Evolutionary conservation across 306 rosid genomes (phyloP).

Genomic region (Nissolia schottii): DNA sequence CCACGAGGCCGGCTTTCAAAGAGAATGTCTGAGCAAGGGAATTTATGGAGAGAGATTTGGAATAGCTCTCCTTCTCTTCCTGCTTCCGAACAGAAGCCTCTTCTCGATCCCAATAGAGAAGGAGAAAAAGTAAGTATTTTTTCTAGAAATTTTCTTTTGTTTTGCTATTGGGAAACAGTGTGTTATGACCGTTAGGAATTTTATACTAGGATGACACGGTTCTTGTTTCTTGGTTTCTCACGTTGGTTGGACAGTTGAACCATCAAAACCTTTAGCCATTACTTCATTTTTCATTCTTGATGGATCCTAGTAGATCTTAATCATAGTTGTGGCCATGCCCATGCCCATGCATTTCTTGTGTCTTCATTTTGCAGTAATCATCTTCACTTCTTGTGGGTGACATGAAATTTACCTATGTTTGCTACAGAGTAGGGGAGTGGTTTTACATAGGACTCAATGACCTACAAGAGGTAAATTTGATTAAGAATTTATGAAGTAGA

Average conservation of each 20-base stretch:
- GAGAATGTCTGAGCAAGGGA: slow-evolving; percentile 97
- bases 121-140: slow-evolving; percentile 77
- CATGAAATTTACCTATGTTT: not conserved
- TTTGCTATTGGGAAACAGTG: not conserved
- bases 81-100: slow-evolving; percentile 87
- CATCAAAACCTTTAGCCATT: not conserved
- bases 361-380: not conserved
- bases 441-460: not conserved
- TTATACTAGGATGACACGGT: not conserved
- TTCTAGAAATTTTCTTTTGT: not conserved
- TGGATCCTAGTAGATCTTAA: not conserved
- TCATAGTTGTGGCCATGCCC: not conserved
- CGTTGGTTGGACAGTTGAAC: not conserved
- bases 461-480: not conserved
- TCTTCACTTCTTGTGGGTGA: not conserved
- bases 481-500: not conserved
- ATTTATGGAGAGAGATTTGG: slow-evolving; percentile 90
- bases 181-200: not conserved
- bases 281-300: not conserved
- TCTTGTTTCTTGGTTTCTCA: not conserved
- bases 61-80: slow-evolving; percentile 61
- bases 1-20: slow-evolving; percentile 81
- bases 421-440: not conserved
- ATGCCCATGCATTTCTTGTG: not conserved
- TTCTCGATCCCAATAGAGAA: slow-evolving; percentile 90